A percentile compares a stretch with the other conserved stretches of the same genome.
These are phyloP conservation scores for Cladobotryum mycophilum DNA, from an alignment of 2,329 filamentous ascomycete genomes.

Conservation along the genomic window DNA sequence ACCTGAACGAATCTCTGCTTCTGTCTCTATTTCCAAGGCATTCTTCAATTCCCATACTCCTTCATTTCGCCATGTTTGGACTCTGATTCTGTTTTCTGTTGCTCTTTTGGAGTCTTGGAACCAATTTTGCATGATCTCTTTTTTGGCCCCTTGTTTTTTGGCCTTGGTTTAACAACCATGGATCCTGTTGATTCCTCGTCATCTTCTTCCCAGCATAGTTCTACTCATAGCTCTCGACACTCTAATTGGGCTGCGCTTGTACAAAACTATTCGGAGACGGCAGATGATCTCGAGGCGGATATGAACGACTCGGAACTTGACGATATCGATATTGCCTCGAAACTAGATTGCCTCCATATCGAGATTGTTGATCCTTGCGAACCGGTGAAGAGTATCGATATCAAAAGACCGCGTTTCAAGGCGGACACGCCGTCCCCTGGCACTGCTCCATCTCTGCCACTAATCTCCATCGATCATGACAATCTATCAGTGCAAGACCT, in stretches of 20 bases:
- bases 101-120: constrained; percentile 41
- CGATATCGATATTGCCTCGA: constrained; percentile 26
- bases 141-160: constrained; percentile 24
- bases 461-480: constrained; percentile 21
- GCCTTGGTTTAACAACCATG: constrained; percentile 25
- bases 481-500: constrained; percentile 8
- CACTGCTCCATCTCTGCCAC: constrained; percentile 15
- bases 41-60: constrained; percentile 18
- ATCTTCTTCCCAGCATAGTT: constrained; percentile 3
- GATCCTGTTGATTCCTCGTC: constrained; percentile 24
- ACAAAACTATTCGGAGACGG: constrained; percentile 7
- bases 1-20: too few relatives aligned
- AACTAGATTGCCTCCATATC: constrained; percentile 18
- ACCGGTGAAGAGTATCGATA: constrained; percentile 33
- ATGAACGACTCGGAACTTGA: constrained; percentile 21
- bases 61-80: constrained; percentile 35
- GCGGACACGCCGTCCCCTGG: not conserved
- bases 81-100: constrained; percentile 21
- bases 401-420: constrained; percentile 6
- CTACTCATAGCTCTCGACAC: constrained; percentile 6
- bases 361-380: constrained; percentile 29
- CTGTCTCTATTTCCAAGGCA: constrained; percentile 2
- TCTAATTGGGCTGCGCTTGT: constrained; percentile 9
- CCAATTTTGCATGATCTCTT: constrained; percentile 26
- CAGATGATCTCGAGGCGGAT: constrained; percentile 29